Evolutionary conservation across 257 asterid species (phyloP).

Genomic region (Ehretia macrophylla): DNA sequence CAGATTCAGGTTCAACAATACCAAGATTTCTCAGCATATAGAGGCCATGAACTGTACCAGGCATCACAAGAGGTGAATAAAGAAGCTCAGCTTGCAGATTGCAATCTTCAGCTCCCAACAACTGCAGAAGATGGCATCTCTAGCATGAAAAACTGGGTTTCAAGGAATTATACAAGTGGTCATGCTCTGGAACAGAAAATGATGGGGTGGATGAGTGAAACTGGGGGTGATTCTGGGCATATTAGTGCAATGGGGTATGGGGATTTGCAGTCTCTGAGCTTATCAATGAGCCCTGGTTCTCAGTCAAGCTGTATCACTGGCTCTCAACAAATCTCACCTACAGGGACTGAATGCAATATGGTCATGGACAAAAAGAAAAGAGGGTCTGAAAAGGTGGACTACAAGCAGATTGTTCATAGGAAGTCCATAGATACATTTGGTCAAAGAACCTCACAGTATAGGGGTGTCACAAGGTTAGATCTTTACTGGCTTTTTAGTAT

Average conservation of each 20-base stretch:
- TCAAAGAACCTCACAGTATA: constrained; percentile 88
- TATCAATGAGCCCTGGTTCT: constrained; percentile 95
- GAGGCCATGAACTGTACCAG: constrained; percentile 42
- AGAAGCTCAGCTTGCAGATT: constrained; percentile 22
- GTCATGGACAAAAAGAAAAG: constrained; percentile 64
- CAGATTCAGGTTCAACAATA: constrained; percentile 29
- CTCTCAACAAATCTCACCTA: constrained; percentile 46
- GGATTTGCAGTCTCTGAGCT: constrained; percentile 67
- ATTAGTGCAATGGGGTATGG: constrained; percentile 55
- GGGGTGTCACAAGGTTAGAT: constrained; percentile 90
- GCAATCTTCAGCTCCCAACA: constrained; percentile 33
- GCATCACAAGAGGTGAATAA: constrained; percentile 22
- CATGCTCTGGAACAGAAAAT: constrained; percentile 37
- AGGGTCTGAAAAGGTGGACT: constrained; percentile 55
- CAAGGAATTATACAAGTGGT: constrained; percentile 37
- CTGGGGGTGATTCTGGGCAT: constrained; percentile 31
- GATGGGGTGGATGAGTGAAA: constrained; percentile 29
- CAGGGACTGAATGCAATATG: constrained; percentile 34
- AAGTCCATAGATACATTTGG: constrained; percentile 95
- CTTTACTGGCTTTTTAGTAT: background rate
- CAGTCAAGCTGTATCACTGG: constrained; percentile 81
- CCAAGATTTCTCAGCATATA: constrained; percentile 36
- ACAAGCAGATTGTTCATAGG: constrained; percentile 76
- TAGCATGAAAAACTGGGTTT: constrained; percentile 52
- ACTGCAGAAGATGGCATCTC: constrained; percentile 33